Evolutionary conservation across 2,329 filamentous ascomycete species (phyloP).

Genomic region (Periconia digitata): DNA sequence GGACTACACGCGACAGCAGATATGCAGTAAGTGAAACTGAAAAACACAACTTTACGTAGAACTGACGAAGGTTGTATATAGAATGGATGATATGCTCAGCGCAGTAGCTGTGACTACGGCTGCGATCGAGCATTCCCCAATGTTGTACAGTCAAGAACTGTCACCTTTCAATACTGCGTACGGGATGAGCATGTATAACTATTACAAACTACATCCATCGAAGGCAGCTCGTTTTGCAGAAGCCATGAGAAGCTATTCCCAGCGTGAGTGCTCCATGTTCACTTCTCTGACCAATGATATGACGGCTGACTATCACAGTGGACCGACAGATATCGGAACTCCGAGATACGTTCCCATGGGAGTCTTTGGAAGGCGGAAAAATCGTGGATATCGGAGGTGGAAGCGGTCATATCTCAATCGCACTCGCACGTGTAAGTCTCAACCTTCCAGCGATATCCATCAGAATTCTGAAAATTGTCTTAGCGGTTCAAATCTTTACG

Average conservation of each 20-base stretch:
- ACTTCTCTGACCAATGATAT: background rate
- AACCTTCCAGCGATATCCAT: background rate
- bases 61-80: background rate
- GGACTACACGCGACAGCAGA: slow-evolving; percentile 1
- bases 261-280: slow-evolving; percentile 6
- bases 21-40: too few species aligned
- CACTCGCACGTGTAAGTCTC: slow-evolving; percentile 21
- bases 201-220: slow-evolving; percentile 26
- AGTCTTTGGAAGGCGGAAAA: slow-evolving; percentile 18
- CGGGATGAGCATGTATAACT: slow-evolving; percentile 26
- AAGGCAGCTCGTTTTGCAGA: slow-evolving; percentile 29
- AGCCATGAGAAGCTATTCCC: slow-evolving; percentile 30
- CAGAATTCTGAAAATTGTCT: background rate
- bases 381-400: slow-evolving; percentile 37
- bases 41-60: too few species aligned
- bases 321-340: slow-evolving; percentile 28
- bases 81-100: slow-evolving; percentile 30
- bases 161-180: slow-evolving; percentile 24
- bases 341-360: slow-evolving; percentile 28
- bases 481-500: slow-evolving; percentile 16
- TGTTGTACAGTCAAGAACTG: slow-evolving; percentile 1
- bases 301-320: slow-evolving; percentile 9
- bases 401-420: slow-evolving; percentile 22
- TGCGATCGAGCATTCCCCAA: slow-evolving; percentile 15
- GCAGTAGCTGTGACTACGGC: slow-evolving; percentile 23